Evolutionary conservation across 805 yeast genomes (phyloP), one percentile per base, ranked within the genome.

Genomic region (Diddensiella santjacobensis): DNA sequence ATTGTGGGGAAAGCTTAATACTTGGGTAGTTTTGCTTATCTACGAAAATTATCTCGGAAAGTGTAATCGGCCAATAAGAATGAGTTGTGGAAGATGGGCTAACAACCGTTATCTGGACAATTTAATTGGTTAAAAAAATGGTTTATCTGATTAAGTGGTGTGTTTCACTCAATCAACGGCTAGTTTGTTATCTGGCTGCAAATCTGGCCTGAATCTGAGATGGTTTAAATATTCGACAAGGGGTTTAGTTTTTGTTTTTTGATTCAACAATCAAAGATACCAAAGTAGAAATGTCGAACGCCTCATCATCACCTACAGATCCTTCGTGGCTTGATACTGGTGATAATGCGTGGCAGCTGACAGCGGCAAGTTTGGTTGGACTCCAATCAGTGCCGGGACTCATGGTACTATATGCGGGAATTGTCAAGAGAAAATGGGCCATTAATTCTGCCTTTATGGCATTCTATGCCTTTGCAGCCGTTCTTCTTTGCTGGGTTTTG

Each of bases 401-500:
- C 6, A 42, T 42, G 45, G 45, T 42, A 19, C 17, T 42, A 22
- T 42, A 42, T 15, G 45, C 40, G 4, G 45, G 45, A 6, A 42
- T 42, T 17, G 40, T 42, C 26, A 30, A 30, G 26, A 19, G 45
- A 4, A 42, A 42, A 18, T 42, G 45, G 45, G 45, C 45, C 26
- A 42, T 42, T 22, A 42, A 42, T 19, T 42, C 45, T 3, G 45
- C 45, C 3, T 42, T 42, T 40, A 42, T 42, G 45, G 45, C 40
- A 20, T 30, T 42, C 29, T 42, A 42, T 33, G 45, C 45, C 10
- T 42, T 42, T 33, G 39, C 45, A 10, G 45, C 45, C 3, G 45
- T 42, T 13, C 40, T 42, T 10, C 17, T 42, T 10, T 30, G 40
- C 24, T 42, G 45, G 45, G 45, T 42, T 3, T 5, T 42, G 11